A percentile compares a stretch with the other conserved stretches of the same genome.
These are phyloP conservation scores for Sugiyamaella paludigena DNA, from an alignment of 1,139 yeast species.

Conservation along the genomic window DNA sequence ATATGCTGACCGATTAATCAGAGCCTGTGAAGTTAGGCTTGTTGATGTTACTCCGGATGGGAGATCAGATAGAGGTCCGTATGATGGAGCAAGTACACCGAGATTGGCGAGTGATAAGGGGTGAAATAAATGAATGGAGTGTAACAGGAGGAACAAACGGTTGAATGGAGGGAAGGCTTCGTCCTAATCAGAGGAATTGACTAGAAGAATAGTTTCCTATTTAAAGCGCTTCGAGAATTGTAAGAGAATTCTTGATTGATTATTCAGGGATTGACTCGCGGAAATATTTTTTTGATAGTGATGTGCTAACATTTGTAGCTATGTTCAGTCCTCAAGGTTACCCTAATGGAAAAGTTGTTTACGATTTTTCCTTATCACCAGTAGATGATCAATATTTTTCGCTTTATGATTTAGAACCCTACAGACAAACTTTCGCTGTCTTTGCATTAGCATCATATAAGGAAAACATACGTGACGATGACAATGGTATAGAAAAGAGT, in stretches of 20 bases:
- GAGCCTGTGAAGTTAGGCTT: conserved; percentile 63
- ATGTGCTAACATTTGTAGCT: no score
- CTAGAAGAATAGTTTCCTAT: not conserved
- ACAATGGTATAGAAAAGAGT: conserved; percentile 27
- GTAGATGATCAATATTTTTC: conserved; percentile 61
- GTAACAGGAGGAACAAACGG: no score
- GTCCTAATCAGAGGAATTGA: no score
- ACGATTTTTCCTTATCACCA: conserved; percentile 50
- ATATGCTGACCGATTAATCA: conserved; percentile 47
- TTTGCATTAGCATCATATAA: conserved; percentile 59
- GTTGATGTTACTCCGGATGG: conserved; percentile 70
- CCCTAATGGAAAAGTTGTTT: conserved; percentile 71
- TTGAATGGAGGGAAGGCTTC: no score
- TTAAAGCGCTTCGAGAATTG: no score
- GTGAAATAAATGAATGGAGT: not conserved
- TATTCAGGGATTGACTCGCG: not conserved
- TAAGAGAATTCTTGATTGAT: not conserved
- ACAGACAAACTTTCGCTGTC: conserved; percentile 55
- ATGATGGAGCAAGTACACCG: no score
- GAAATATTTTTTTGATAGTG: no score
- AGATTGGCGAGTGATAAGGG: conserved; percentile 7
- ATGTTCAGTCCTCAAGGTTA: conserved; percentile 80
- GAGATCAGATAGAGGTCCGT: conserved; percentile 45
- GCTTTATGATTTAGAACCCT: conserved; percentile 86
- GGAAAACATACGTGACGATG: conserved; percentile 19